Conservation (phyloP, 2,329 filamentous ascomycete genomes). For the Stemphylium vesicarium region DNA sequence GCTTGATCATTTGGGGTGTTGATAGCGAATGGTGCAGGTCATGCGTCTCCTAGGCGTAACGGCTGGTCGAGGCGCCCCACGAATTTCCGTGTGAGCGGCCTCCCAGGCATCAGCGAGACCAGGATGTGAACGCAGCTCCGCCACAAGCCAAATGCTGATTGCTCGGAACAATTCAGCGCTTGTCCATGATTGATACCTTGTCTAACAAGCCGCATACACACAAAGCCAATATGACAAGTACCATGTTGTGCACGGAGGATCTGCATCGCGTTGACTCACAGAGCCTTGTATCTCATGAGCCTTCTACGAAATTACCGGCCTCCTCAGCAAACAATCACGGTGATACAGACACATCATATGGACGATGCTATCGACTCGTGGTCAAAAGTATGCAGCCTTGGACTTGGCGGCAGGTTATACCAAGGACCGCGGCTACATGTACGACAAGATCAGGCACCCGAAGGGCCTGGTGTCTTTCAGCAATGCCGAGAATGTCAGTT, state of each 20-base stretch:
- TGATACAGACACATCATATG: neutral
- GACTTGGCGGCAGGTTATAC: constrained; percentile 10
- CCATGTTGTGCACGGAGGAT: neutral
- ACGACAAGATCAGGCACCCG: constrained; percentile 2
- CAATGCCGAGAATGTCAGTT: constrained; percentile 7
- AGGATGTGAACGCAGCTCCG: neutral
- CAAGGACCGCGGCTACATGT: constrained; percentile 6
- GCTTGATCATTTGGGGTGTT: constrained; percentile 1
- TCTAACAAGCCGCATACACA: neutral
- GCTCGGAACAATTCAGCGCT: neutral
- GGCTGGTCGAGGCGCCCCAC: neutral
- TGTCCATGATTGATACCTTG: neutral
- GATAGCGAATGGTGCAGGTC: constrained; percentile 1
- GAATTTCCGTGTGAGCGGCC: constrained; percentile 6
- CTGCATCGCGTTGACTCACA: constrained; percentile 8
- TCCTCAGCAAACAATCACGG: neutral
- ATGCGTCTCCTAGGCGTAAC: neutral
- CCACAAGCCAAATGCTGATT: neutral
- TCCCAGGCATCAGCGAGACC: constrained; percentile 8
- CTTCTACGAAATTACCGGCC: neutral
- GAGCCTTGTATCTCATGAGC: neutral
- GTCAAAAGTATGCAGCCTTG: constrained; percentile 8
- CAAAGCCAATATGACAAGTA: neutral
- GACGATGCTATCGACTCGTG: constrained; percentile 7
- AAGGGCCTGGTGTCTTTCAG: constrained; percentile 5